Percentiles rank a stretch among this genome's conserved stretches.
These are phyloP conservation scores for Sporisorium reilianum DNA, from an alignment of 1,284 basidiomycete genomes.

Conservation along the genomic window DNA sequence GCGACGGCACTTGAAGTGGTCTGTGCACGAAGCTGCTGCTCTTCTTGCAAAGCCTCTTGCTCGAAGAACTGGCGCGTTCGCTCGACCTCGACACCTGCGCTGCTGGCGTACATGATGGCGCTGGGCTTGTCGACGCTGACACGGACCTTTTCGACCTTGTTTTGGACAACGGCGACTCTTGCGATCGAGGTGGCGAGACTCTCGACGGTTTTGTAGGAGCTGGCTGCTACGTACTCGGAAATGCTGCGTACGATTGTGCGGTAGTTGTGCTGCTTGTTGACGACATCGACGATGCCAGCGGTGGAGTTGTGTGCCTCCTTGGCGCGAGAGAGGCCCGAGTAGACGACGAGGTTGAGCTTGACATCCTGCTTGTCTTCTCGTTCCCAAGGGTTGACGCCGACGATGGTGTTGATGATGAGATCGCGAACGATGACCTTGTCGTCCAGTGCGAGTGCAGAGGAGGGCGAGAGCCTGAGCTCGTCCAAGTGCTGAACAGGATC, in stretches of 20 bases:
- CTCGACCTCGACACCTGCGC: constrained; percentile 76
- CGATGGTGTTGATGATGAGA: constrained; percentile 75
- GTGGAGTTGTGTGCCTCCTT: constrained; percentile 23
- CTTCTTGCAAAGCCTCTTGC: constrained; percentile 43
- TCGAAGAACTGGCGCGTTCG: constrained; percentile 71
- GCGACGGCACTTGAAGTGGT: not conserved
- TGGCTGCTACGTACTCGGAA: constrained; percentile 71
- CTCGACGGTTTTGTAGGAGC: constrained; percentile 80
- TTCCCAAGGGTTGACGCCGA: constrained; percentile 82
- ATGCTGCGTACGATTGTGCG: constrained; percentile 56
- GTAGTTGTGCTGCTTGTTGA: constrained; percentile 52
- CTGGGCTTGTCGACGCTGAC: constrained; percentile 81
- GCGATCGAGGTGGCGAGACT: constrained; percentile 78
- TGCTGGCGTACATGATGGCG: constrained; percentile 79
- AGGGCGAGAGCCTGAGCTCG: constrained; percentile 42
- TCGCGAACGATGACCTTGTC: constrained; percentile 72
- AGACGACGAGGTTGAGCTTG: constrained; percentile 75
- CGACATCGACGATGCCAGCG: constrained; percentile 47
- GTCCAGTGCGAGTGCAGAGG: constrained; percentile 39
- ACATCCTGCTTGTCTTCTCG: constrained; percentile 78
- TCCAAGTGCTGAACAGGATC: constrained; percentile 28
- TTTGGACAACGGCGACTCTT: constrained; percentile 70
- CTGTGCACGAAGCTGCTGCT: constrained; percentile 21
- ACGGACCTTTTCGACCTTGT: constrained; percentile 54
- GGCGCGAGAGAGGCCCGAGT: constrained; percentile 50